phyloP scores from a whole-genome alignment of 164 flowering plant genomes.

The Sedum album region DNA sequence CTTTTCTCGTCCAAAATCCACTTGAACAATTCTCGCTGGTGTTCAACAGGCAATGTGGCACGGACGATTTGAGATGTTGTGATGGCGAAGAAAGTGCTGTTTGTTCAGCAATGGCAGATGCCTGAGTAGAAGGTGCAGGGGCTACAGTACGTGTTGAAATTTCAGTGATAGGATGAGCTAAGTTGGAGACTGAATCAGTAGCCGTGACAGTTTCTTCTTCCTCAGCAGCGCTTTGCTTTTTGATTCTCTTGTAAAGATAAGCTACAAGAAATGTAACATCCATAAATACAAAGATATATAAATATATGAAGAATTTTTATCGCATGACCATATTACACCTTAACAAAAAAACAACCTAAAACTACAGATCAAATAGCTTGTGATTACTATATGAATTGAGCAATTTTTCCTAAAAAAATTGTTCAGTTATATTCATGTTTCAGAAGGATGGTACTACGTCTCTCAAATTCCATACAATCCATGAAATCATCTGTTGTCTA shows the following conservation, averaged over 20 bases:
- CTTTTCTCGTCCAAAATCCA: too few relatives aligned
- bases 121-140: background rate
- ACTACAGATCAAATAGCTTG: too few relatives aligned
- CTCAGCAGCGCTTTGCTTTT: background rate
- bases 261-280: background rate
- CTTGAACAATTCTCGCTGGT: background rate
- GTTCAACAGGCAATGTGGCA: background rate
- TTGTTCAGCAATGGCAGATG: background rate
- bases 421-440: too few relatives aligned
- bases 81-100: background rate
- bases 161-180: background rate
- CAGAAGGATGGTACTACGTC: too few relatives aligned
- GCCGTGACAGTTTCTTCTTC: background rate
- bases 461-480: too few relatives aligned
- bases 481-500: too few relatives aligned
- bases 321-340: too few relatives aligned
- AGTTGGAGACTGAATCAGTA: background rate
- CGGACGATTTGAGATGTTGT: background rate
- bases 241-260: conserved; percentile 3
- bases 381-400: too few relatives aligned
- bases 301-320: too few relatives aligned
- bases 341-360: too few relatives aligned
- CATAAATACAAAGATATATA: background rate
- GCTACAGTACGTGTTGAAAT: background rate
- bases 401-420: too few relatives aligned